Percentiles rank a stretch among this genome's conserved stretches.
phyloP scores from a whole-genome alignment of 345 rosid genomes.

The Salix caprea region DNA sequence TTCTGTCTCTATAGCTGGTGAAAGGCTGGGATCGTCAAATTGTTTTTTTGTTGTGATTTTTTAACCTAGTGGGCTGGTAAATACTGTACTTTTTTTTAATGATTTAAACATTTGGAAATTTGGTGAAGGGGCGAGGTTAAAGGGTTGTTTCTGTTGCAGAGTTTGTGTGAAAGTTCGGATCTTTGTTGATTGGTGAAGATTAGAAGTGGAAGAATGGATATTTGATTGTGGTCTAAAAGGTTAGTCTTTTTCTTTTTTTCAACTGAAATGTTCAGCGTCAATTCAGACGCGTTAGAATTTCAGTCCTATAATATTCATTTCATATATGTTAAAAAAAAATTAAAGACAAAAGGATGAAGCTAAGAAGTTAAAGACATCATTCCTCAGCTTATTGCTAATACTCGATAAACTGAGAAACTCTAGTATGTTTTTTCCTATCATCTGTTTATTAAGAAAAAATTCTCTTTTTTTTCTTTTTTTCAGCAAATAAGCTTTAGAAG shows the following conservation, averaged over 20 bases:
- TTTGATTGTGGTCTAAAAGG: constrained; percentile 10
- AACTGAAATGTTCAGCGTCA: neutral
- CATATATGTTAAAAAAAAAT: neutral
- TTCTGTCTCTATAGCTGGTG: neutral
- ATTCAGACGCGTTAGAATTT: neutral
- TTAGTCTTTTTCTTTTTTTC: neutral
- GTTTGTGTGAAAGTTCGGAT: constrained; percentile 8
- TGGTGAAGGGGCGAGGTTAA: neutral
- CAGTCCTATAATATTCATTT: neutral
- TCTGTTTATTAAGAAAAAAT: too few species aligned
- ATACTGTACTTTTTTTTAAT: too few species aligned
- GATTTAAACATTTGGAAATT: neutral
- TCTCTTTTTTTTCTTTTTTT: too few species aligned
- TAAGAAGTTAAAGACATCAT: neutral
- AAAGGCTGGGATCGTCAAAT: neutral
- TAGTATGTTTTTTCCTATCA: too few species aligned
- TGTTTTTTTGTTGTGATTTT: neutral
- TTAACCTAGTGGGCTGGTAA: neutral
- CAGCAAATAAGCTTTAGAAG: too few species aligned
- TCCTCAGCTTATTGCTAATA: neutral
- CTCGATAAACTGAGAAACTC: neutral
- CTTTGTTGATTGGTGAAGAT: constrained; percentile 10
- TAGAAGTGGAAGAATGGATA: neutral
- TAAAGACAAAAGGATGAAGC: neutral
- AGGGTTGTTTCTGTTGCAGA: constrained; percentile 9